phyloP scores from a whole-genome alignment of 1,139 yeast genomes.

The Debaryomyces sp. region DNA sequence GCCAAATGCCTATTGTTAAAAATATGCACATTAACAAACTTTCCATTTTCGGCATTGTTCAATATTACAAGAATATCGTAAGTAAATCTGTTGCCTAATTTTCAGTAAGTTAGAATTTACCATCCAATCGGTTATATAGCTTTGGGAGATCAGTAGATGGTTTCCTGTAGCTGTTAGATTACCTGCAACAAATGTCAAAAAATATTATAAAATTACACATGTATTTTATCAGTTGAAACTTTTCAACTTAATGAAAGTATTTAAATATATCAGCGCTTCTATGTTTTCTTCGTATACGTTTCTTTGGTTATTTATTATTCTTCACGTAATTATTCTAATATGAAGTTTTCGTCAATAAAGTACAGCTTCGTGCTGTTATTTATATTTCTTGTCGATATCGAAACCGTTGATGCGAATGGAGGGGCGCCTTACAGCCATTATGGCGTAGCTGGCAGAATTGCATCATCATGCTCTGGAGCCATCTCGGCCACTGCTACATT shows the following conservation, averaged over 20 bases:
- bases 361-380: neutral
- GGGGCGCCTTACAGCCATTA: constrained; percentile 15
- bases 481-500: constrained; percentile 15
- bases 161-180: neutral
- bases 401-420: constrained; percentile 2
- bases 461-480: constrained; percentile 21
- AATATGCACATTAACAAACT: neutral
- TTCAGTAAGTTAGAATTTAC: neutral
- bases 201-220: neutral
- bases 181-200: neutral
- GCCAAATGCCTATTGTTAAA: neutral
- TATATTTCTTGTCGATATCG: neutral
- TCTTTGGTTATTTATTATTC: too few relatives aligned
- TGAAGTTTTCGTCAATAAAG: neutral
- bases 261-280: neutral
- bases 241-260: neutral
- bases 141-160: neutral
- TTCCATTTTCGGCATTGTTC: neutral
- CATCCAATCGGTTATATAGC: neutral
- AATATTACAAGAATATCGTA: neutral
- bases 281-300: neutral
- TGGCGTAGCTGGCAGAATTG: constrained; percentile 7
- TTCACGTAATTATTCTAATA: neutral
- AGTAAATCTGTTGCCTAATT: neutral
- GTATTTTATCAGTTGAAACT: neutral